Percentiles rank a stretch among this genome's conserved stretches.
These are phyloP conservation scores for Parietichytrium sp. DNA, from an alignment of 108 stramenopile genomes.

Conservation along the genomic window DNA sequence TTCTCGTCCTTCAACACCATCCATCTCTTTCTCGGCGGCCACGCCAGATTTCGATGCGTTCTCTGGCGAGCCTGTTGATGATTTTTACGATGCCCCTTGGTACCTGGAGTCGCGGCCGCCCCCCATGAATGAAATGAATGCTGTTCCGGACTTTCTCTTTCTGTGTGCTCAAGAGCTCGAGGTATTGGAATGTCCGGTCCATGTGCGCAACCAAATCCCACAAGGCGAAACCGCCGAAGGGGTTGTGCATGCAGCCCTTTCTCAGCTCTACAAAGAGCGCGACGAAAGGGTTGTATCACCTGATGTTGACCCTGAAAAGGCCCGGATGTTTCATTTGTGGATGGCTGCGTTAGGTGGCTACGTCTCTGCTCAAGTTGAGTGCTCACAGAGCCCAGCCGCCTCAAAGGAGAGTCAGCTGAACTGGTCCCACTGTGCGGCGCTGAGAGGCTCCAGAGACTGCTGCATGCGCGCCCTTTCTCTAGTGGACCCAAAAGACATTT, in stretches of 20 bases:
- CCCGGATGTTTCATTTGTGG: background rate
- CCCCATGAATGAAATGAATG: no score
- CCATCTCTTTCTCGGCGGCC: background rate
- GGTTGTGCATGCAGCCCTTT: conserved; percentile 1
- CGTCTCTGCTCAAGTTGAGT: background rate
- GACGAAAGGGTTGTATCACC: conserved; percentile 10
- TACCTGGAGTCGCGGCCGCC: no score
- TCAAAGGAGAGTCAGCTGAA: background rate
- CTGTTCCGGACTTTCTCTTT: background rate
- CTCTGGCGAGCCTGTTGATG: background rate
- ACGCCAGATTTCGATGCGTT: background rate
- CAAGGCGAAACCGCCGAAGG: background rate
- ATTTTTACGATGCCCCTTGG: background rate
- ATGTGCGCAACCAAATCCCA: background rate
- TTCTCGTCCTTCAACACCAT: background rate
- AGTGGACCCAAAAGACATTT: background rate
- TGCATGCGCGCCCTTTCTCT: background rate
- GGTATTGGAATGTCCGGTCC: background rate
- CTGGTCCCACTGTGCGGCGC: background rate
- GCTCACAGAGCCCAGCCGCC: background rate
- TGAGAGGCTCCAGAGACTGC: background rate
- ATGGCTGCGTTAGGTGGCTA: background rate
- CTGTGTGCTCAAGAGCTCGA: background rate
- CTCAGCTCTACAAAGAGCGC: background rate
- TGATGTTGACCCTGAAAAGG: background rate